Percentiles rank a stretch among this genome's conserved stretches.
phyloP scores from a whole-genome alignment of 2,329 filamentous ascomycete species.

The Bimuria novae-zelandiae region DNA sequence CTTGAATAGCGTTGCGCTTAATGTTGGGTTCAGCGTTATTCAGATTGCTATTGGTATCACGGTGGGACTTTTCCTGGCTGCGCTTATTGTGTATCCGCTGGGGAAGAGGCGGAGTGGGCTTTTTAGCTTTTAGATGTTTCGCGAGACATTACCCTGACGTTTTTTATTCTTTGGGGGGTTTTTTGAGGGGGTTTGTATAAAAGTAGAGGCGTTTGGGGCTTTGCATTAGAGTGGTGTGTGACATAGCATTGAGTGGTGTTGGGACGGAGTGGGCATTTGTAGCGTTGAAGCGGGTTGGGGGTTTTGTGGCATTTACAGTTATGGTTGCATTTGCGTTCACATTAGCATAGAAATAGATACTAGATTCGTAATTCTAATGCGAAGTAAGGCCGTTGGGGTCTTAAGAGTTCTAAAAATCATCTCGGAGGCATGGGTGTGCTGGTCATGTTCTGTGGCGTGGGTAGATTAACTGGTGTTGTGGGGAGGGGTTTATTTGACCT shows the following conservation, averaged over 20 bases:
- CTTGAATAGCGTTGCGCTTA: slow-evolving; percentile 53
- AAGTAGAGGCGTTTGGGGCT: too few relatives aligned
- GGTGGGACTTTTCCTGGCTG: slow-evolving; percentile 54
- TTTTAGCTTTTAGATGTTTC: slow-evolving; percentile 36
- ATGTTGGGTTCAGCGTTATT: slow-evolving; percentile 54
- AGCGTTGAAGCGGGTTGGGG: background rate
- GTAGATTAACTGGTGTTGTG: too few relatives aligned
- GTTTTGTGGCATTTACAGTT: background rate
- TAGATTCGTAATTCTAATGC: too few relatives aligned
- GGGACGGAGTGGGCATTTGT: background rate
- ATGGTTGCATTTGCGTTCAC: background rate
- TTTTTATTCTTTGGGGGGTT: background rate
- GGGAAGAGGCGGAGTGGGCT: slow-evolving; percentile 52
- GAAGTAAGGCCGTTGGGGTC: too few relatives aligned
- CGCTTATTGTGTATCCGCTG: slow-evolving; percentile 55
- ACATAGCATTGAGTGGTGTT: too few relatives aligned
- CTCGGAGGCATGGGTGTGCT: too few relatives aligned
- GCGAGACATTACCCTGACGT: background rate
- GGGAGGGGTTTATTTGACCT: too few relatives aligned
- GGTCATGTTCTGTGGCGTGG: too few relatives aligned
- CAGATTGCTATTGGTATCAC: slow-evolving; percentile 59
- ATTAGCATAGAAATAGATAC: background rate
- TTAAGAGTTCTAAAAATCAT: too few relatives aligned
- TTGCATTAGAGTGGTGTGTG: background rate
- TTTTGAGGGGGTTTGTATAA: too few relatives aligned